Conservation (phyloP, 805 yeast species). For the Schizosaccharomyces lindneri region DNA sequence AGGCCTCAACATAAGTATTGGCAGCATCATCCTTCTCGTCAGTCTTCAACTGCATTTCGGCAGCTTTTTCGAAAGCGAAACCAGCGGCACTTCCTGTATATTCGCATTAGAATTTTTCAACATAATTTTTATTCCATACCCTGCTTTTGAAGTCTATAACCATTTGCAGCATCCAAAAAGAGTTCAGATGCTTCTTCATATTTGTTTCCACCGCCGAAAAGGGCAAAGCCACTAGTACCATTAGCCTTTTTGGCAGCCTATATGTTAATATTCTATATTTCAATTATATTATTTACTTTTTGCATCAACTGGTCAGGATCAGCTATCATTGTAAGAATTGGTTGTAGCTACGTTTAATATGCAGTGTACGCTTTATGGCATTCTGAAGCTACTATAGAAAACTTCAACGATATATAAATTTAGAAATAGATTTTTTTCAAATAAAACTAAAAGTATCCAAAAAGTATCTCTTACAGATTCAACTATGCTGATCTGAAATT, state of each 20-base stretch:
- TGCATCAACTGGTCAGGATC: slow-evolving; percentile 1
- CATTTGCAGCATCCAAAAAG: slow-evolving; percentile 81
- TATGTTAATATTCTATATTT: not conserved
- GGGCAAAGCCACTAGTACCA: slow-evolving; percentile 24
- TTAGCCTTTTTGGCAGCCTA: slow-evolving; percentile 12
- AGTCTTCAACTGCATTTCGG: slow-evolving; percentile 48
- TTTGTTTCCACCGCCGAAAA: slow-evolving; percentile 23
- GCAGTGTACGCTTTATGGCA: not conserved
- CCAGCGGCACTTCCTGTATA: slow-evolving; percentile 40
- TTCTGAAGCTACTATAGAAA: not conserved
- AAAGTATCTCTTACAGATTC: no score
- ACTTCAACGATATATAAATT: not conserved
- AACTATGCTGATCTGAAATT: no score
- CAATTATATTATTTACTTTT: not conserved
- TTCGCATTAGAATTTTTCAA: no score
- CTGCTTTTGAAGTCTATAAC: slow-evolving; percentile 42
- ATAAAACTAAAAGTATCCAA: no score
- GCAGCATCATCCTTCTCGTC: slow-evolving; percentile 77
- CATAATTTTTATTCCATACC: not conserved
- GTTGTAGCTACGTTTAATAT: not conserved
- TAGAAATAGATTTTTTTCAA: not conserved
- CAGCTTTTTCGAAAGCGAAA: slow-evolving; percentile 61
- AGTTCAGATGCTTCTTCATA: slow-evolving; percentile 83
- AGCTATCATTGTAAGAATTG: not conserved
- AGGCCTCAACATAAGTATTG: slow-evolving; percentile 70